Evolutionary conservation across 164 flowering plant species (phyloP).

Genomic region (Tinospora cordifolia): DNA sequence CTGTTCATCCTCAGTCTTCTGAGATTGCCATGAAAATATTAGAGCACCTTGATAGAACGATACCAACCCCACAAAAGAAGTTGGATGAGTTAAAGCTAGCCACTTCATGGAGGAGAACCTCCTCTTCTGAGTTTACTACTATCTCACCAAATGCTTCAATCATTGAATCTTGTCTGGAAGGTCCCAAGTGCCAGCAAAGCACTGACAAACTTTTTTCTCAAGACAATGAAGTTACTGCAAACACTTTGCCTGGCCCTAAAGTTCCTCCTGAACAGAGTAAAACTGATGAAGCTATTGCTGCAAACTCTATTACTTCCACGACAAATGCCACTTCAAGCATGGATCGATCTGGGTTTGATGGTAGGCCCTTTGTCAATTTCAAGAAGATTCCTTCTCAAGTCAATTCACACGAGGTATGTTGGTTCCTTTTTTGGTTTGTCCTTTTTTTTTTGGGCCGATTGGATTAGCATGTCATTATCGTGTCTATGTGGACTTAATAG

Average conservation of each 20-base stretch:
- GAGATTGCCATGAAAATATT: slow-evolving; percentile 57
- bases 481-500: no score
- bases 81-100: slow-evolving; percentile 55
- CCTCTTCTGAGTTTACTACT: slow-evolving; percentile 25
- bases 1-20: slow-evolving; percentile 49
- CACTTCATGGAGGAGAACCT: slow-evolving; percentile 34
- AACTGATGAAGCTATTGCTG: slow-evolving; percentile 18
- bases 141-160: slow-evolving; percentile 10
- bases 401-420: no score
- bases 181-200: slow-evolving; percentile 15
- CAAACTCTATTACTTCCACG: slow-evolving; percentile 17
- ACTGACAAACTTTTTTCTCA: slow-evolving; percentile 14
- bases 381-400: slow-evolving; percentile 15
- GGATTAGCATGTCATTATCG: no score
- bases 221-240: slow-evolving; percentile 20
- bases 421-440: no score
- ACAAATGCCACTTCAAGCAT: slow-evolving; percentile 13
- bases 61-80: slow-evolving; percentile 56
- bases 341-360: slow-evolving; percentile 4
- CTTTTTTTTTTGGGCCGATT: no score
- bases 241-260: slow-evolving; percentile 15
- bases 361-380: slow-evolving; percentile 13
- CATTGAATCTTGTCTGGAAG: slow-evolving; percentile 12
- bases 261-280: slow-evolving; percentile 17
- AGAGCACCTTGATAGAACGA: slow-evolving; percentile 67